Evolutionary conservation across 2,329 filamentous ascomycete species (phyloP), one percentile per base, ranked within the genome.

Genomic region (Botrytis hyacinthi): DNA sequence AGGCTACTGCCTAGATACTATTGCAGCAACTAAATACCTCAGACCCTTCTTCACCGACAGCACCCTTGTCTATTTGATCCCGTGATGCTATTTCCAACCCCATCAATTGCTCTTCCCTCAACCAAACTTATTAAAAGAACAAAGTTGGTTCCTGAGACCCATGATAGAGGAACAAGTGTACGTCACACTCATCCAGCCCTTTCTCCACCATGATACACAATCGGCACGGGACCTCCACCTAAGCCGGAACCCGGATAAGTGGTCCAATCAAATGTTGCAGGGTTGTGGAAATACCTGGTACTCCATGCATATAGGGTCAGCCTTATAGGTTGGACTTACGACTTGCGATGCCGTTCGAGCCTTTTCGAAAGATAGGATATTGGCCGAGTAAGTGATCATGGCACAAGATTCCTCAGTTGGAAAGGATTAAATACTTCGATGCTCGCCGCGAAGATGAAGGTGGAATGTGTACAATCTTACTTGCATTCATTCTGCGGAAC

Each of bases 301-400:
- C n/a, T 57, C 51, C n/a, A 29, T 72, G 70, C 70, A 72, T 20
- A 29, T 32, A 61, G 70, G 61, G 46, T 67, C 61, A 72, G 70
- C 70, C 70, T 72, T 72, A 72, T 59, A 65, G 60, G 40, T 44
- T 22, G 42, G 22, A 18, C 16, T 71, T 54, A 48, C 61, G 48
- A 59, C 12, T 46, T 69, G 60, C 20, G 60, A n/a, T 66, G 61
- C 70, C 46, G 40, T 67, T 54, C 26, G 48, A 54, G 48, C 48
- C 48, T 54, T 54, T 72, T 65, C 37, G 70, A 67, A 67, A 10
- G 20, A 16, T 35, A 62, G 4, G 35, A 67, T 37, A 14, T 68
- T 68, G 40, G 62, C 70, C 70, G 70, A 72, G 70, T 68, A 68
- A 26, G 48, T 68, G 46, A 67, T 40, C 70, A 59, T 68, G 70